Conservation (phyloP, 495 filamentous ascomycete species). For the Annulohypoxylon maeteangense region DNA sequence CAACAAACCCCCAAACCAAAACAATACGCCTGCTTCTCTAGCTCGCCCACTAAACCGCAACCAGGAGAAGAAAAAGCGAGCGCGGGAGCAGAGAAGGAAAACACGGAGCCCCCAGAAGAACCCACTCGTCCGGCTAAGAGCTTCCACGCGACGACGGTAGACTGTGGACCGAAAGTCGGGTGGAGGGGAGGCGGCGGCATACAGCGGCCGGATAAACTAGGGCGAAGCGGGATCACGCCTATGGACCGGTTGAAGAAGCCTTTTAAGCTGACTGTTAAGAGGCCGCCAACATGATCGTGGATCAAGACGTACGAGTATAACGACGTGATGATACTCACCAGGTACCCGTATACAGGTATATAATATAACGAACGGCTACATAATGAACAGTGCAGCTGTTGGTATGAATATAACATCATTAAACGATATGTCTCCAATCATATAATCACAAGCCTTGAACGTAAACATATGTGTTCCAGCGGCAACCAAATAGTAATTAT, state of each 20-base stretch:
- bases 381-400: not conserved
- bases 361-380: not conserved
- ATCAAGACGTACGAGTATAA: not conserved
- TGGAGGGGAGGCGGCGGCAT: conserved; percentile 47
- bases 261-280: conserved; percentile 60
- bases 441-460: not conserved
- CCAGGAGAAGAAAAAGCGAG: not conserved
- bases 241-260: conserved; percentile 58
- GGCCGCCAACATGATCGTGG: conserved; percentile 17
- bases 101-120: conserved; percentile 43
- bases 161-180: conserved; percentile 22
- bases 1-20: conserved; percentile 42
- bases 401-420: not conserved
- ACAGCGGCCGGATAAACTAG: conserved; percentile 49
- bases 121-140: conserved; percentile 51
- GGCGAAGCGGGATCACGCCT: conserved; percentile 48
- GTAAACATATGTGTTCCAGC: not conserved
- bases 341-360: not conserved
- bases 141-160: conserved; percentile 56
- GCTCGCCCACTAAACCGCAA: conserved; percentile 53
- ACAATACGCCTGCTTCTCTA: conserved; percentile 60
- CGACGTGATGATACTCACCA: not conserved
- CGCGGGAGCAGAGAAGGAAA: conserved; percentile 37
- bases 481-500: not conserved
- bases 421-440: not conserved